phyloP scores from a whole-genome alignment of 2,329 filamentous ascomycete species.

The Diaporthe humulicola region DNA sequence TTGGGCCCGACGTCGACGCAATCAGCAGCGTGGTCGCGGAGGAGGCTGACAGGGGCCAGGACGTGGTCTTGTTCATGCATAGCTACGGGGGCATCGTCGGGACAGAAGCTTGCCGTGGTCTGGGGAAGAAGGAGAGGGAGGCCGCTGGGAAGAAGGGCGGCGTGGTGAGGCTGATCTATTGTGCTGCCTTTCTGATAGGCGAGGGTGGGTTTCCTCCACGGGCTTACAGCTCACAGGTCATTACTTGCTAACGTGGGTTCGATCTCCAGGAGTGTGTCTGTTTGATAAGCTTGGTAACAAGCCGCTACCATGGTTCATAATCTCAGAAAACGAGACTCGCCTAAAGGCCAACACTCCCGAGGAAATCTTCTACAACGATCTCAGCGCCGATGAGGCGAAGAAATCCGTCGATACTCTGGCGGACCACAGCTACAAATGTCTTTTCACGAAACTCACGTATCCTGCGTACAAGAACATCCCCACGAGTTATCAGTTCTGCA shows the following conservation, averaged over 20 bases:
- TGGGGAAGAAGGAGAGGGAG: slow-evolving; percentile 22
- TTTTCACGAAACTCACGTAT: slow-evolving; percentile 8
- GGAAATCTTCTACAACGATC: slow-evolving; percentile 24
- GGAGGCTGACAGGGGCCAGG: slow-evolving; percentile 15
- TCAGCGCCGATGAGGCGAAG: slow-evolving; percentile 20
- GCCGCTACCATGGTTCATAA: not conserved
- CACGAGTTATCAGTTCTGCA: slow-evolving; percentile 13
- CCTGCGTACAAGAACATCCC: slow-evolving; percentile 27
- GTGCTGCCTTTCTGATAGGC: slow-evolving; percentile 22
- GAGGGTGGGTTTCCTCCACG: not conserved
- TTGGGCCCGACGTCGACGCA: slow-evolving; percentile 22
- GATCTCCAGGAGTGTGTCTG: not conserved
- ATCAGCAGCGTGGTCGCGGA: slow-evolving; percentile 8
- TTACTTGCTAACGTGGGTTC: not conserved
- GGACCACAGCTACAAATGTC: slow-evolving; percentile 14
- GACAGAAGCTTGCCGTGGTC: slow-evolving; percentile 20
- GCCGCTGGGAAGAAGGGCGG: slow-evolving; percentile 22
- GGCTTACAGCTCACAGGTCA: not conserved
- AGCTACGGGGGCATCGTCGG: slow-evolving; percentile 32
- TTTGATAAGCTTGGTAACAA: not conserved
- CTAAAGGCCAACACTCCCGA: not conserved
- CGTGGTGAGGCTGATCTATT: slow-evolving; percentile 24
- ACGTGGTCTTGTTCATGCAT: slow-evolving; percentile 33
- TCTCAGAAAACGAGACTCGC: slow-evolving; percentile 4
- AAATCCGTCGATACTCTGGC: not conserved